Base-by-base conservation (phyloP, 768 basidiomycete genomes). In the Collybia sp. region DNA sequence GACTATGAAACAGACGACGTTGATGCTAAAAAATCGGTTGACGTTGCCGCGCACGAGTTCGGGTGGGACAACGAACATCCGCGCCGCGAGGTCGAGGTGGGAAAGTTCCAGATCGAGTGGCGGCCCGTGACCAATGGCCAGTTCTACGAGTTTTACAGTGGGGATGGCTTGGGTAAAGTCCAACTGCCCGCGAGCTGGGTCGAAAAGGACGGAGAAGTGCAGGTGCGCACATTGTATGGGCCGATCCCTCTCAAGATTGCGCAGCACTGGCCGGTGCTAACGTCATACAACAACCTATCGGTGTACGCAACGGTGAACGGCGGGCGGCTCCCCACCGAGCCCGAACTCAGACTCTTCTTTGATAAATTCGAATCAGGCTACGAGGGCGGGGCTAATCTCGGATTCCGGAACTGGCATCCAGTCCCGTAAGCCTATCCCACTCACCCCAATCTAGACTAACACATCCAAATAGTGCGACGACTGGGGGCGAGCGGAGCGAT, bases 51-150 rank as follows among this genome's bases (percentile, higher is more conserved):
- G 6, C 85, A 94, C 56, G 80, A 84, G 46, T 92, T 89, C 63
- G 93, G 93, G 0, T 93, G 95, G 96, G 96, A 99, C 61, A 93
- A 92, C 55, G 96, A 99, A 66, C 73, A 83, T 53, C 91, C 93
- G 1, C 68, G 70, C 51, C 69, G 83, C 17, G 59, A 57, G 12
- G 78, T 84, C n/a, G 52, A 73, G 0, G 82, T 96, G 30, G 70
- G 66, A 34, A 48, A 76, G 50, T 93, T 97, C 71, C 75, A 71
- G 54, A 85, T 96, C 34, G 85, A 86, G 35, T 86, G 88, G 76
- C 70, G 91, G 50, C 93, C 93, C 1, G 72, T 99, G 31, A 91
- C 85, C 45, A 99, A 98, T 52, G 83, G 82, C 9, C 82, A 99
- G 56, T 96, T 92, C 61, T 79, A 79, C 53, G 58, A 73, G 31